Base-by-base conservation (phyloP, 306 rosid genomes). In the Quercus rubra region DNA sequence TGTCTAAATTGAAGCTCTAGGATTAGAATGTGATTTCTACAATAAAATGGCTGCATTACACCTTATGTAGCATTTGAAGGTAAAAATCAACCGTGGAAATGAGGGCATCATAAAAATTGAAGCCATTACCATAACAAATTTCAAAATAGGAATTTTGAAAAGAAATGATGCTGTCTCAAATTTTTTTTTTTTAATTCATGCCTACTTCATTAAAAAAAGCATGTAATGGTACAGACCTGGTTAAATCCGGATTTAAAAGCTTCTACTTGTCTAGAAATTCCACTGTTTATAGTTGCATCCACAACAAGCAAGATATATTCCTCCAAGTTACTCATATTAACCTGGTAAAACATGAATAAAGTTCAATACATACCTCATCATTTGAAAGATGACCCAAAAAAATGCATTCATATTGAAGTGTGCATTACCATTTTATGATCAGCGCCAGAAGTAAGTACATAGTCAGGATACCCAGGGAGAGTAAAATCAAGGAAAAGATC, bases 401-500 rank as follows among this genome's bases (percentile, higher is more conserved):
- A 79, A 69, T 71, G 67, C 73, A 35, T 62, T 62, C 80, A 58
- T 41, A 43, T 63, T 18, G 46, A 78, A 56, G 74, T 55, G 57
- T 63, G 70, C 52, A 88, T 69, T 88, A 96, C 99, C 86, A 79
- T 80, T 61, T 85, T 19, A 70, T 91, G 78, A 72, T 89, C 90
- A 23, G 85, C 76, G 73, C 82, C 84, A 19, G 93, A 90, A 72
- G 90, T 74, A 77, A 91, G 96, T 78, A 83, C 74, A 73, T 89
- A 87, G 82, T 89, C 93, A 71, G 96, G 96, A 85, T 91, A 91
- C 73, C 98, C 99, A 67, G 99, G 99, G 79, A 96, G 94, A 64
- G 94, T 87, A 79, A 96, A 96, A 85, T 96, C 98, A 82, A 96
- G 92, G 83, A 85, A 93, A 83, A 96, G 99, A 86, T 96, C 99